A percentile compares a stretch with the other conserved stretches of the same genome.
Evolutionary conservation across 805 yeast genomes (phyloP).

Genomic region (Metschnikowia santaceciliae): DNA sequence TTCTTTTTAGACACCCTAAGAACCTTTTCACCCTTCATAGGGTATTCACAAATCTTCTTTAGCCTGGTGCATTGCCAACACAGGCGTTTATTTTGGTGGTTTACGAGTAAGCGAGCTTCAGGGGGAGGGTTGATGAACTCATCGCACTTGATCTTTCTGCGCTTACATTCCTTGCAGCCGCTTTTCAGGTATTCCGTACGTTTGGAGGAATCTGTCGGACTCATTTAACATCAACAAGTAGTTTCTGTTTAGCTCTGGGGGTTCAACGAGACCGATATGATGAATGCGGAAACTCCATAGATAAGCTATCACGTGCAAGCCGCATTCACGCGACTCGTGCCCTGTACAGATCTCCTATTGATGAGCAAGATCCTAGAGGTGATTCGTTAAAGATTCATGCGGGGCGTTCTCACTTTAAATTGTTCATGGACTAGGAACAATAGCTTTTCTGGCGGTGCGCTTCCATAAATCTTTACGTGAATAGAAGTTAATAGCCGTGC

Average conservation of each 20-base stretch:
- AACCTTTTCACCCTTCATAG: constrained; percentile 34
- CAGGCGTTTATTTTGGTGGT: constrained; percentile 22
- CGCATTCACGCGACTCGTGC: background rate
- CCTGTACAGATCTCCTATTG: background rate
- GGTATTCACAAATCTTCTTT: constrained; percentile 34
- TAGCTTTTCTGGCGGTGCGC: background rate
- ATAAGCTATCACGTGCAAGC: constrained; percentile 2
- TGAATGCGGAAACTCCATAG: background rate
- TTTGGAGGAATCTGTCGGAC: background rate
- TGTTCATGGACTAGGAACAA: too few species aligned
- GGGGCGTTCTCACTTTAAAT: too few species aligned
- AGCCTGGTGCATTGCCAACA: constrained; percentile 36
- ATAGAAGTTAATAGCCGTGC: background rate
- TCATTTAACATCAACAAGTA: constrained; percentile 1
- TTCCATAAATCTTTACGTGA: background rate
- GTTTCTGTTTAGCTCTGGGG: background rate
- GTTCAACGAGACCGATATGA: background rate
- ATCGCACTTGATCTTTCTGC: constrained; percentile 41
- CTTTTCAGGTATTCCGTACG: constrained; percentile 30
- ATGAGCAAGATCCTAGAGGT: too few species aligned
- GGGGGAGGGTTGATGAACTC: constrained; percentile 21
- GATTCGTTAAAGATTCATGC: too few species aligned
- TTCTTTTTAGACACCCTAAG: constrained; percentile 13
- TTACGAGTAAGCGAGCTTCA: constrained; percentile 11
- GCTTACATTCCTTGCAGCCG: constrained; percentile 42